A percentile compares a stretch with the other conserved stretches of the same genome.
These are phyloP conservation scores for Penicillium simplicissimum DNA, from an alignment of 495 filamentous ascomycete species.

Conservation along the genomic window DNA sequence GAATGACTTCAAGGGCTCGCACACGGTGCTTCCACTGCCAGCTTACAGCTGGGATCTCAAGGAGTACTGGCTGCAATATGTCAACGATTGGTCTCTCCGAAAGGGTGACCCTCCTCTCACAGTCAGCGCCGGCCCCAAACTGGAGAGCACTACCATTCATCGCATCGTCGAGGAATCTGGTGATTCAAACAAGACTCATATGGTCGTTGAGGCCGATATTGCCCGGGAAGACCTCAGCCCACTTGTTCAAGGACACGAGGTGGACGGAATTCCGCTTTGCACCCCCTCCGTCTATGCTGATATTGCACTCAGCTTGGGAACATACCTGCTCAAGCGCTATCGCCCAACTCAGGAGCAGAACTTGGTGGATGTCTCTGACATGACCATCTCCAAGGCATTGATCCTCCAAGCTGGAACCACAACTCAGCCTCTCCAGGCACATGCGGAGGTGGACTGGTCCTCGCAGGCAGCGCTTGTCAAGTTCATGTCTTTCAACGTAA, in stretches of 20 bases:
- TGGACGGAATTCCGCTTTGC: slow-evolving; percentile 9
- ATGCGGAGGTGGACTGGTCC: slow-evolving; percentile 17
- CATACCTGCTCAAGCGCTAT: slow-evolving; percentile 5
- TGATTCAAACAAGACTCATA: not conserved
- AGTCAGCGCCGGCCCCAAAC: not conserved
- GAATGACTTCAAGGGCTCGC: slow-evolving; percentile 52
- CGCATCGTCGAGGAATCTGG: slow-evolving; percentile 1
- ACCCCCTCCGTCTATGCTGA: slow-evolving; percentile 29
- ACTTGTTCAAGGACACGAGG: slow-evolving; percentile 6
- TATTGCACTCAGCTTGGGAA: slow-evolving; percentile 24
- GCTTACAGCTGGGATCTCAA: slow-evolving; percentile 52
- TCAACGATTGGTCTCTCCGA: slow-evolving; percentile 27
- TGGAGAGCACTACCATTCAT: slow-evolving; percentile 2
- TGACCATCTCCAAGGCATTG: slow-evolving; percentile 29
- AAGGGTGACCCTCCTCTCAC: slow-evolving; percentile 6
- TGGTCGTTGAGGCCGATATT: slow-evolving; percentile 3
- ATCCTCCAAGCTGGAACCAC: slow-evolving; percentile 15
- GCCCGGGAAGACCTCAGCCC: slow-evolving; percentile 3
- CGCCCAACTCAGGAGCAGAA: not conserved
- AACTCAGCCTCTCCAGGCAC: slow-evolving; percentile 14
- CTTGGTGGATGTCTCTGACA: slow-evolving; percentile 25
- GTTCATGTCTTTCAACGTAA: slow-evolving; percentile 29
- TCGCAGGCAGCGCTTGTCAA: slow-evolving; percentile 16
- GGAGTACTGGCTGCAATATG: slow-evolving; percentile 46
- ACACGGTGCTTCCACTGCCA: slow-evolving; percentile 59